These are phyloP conservation scores for Xylariaceae sp. DNA, from an alignment of 2,329 filamentous ascomycete genomes.

Conservation along the genomic window DNA sequence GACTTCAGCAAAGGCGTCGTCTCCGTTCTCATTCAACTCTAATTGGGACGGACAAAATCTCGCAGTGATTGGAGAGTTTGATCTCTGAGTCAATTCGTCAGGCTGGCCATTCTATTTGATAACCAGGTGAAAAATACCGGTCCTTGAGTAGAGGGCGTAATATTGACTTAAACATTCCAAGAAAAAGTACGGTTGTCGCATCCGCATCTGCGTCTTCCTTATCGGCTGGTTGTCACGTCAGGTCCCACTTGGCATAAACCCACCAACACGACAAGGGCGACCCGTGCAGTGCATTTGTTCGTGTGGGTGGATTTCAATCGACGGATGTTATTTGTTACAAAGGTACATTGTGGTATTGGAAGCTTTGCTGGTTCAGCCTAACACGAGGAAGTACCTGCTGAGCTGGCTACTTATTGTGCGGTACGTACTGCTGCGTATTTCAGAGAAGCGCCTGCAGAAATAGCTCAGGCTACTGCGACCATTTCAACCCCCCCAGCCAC, in stretches of 20 bases:
- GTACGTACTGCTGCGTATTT: too few species aligned
- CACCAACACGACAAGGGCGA: slow-evolving; percentile 7
- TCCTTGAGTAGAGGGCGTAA: background rate
- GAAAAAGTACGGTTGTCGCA: background rate
- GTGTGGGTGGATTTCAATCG: slow-evolving; percentile 16
- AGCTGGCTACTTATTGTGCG: too few species aligned
- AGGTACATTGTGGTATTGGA: too few species aligned
- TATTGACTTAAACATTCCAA: background rate
- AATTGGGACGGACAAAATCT: slow-evolving; percentile 11
- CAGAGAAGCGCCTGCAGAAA: too few species aligned
- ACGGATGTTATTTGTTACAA: slow-evolving; percentile 4
- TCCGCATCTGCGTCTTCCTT: slow-evolving; percentile 11
- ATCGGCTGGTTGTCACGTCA: slow-evolving; percentile 16
- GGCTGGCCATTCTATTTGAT: background rate
- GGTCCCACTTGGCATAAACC: slow-evolving; percentile 6
- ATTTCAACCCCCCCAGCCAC: background rate
- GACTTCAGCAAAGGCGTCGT: background rate
- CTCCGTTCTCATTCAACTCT: slow-evolving; percentile 2
- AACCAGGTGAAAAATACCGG: background rate
- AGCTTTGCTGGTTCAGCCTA: too few species aligned
- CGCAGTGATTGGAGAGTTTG: background rate
- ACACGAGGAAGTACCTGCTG: too few species aligned
- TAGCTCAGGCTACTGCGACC: too few species aligned
- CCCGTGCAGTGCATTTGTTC: slow-evolving; percentile 8
- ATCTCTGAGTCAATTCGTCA: slow-evolving; percentile 17